These are phyloP conservation scores for Ciborinia camelliae DNA, from an alignment of 2,329 filamentous ascomycete genomes.

Conservation along the genomic window DNA sequence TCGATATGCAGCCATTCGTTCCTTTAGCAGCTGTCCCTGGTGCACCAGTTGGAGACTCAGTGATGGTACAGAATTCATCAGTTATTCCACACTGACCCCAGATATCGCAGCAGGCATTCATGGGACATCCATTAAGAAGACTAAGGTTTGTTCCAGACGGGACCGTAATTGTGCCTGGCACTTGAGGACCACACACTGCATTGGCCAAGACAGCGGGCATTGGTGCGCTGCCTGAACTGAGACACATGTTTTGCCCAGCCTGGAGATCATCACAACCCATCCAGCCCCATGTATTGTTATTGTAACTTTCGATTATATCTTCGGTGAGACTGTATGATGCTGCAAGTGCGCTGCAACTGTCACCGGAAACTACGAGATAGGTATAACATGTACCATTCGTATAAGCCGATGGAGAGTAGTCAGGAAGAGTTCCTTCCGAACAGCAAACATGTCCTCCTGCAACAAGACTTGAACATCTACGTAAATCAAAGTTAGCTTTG, in stretches of 20 bases:
- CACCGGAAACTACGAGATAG: constrained; percentile 37
- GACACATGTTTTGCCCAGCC: constrained; percentile 39
- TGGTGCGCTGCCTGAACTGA: constrained; percentile 42
- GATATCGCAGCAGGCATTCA: constrained; percentile 43
- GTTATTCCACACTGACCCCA: constrained; percentile 43
- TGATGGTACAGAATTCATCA: constrained; percentile 38
- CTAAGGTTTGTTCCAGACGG: constrained; percentile 37
- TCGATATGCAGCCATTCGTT: constrained; percentile 42
- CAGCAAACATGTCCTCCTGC: constrained; percentile 38
- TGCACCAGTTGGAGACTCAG: constrained; percentile 31
- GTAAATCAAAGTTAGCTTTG: background rate
- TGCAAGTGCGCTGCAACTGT: constrained; percentile 40
- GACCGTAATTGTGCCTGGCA: constrained; percentile 40
- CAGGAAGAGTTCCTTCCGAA: constrained; percentile 35
- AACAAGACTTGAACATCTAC: constrained; percentile 33
- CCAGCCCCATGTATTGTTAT: constrained; percentile 47
- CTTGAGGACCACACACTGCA: constrained; percentile 46
- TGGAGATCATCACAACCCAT: constrained; percentile 39
- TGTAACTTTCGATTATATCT: constrained; percentile 40
- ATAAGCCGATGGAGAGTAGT: constrained; percentile 36
- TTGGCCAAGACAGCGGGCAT: constrained; percentile 44
- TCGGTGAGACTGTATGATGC: constrained; percentile 36
- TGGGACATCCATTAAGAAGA: constrained; percentile 46
- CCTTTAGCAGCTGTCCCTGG: constrained; percentile 39
- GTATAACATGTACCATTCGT: constrained; percentile 40